These are phyloP conservation scores for Backusella tuberculispora DNA, from an alignment of 192 early-diverging fungal species.

Conservation along the genomic window DNA sequence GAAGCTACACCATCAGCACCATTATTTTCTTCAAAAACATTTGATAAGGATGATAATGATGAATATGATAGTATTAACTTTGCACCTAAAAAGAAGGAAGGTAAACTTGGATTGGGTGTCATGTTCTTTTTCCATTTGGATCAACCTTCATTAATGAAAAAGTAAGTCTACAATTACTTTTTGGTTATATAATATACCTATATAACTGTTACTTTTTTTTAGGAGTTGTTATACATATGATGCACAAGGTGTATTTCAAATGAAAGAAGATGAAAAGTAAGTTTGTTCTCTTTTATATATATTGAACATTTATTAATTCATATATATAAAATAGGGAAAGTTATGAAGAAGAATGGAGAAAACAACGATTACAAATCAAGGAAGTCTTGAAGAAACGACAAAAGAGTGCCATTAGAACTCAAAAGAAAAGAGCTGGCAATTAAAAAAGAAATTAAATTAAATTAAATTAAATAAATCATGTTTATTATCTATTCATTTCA, in stretches of 20 bases:
- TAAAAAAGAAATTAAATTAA: neutral
- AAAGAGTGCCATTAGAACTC: slow-evolving; percentile 20
- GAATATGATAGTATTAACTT: slow-evolving; percentile 8
- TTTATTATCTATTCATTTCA: slow-evolving; percentile 13
- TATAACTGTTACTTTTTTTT: neutral
- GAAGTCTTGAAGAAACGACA: slow-evolving; percentile 27
- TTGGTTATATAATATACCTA: neutral
- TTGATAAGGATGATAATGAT: neutral
- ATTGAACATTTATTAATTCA: neutral
- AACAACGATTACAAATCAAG: slow-evolving; percentile 4
- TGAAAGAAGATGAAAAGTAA: slow-evolving; percentile 16
- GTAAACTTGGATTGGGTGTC: slow-evolving; percentile 24
- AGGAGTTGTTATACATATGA: slow-evolving; percentile 30
- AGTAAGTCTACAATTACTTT: slow-evolving; percentile 14
- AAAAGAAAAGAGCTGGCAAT: slow-evolving; percentile 21
- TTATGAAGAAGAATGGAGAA: slow-evolving; percentile 22
- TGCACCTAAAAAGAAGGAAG: slow-evolving; percentile 24
- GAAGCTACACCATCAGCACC: neutral
- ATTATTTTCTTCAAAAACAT: neutral
- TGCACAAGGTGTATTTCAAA: slow-evolving; percentile 22
- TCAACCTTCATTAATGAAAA: slow-evolving; percentile 31
- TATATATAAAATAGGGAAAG: neutral
- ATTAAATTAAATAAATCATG: no score
- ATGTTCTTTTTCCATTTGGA: slow-evolving; percentile 38
- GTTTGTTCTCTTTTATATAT: neutral